phyloP scores from a whole-genome alignment of 2,329 filamentous ascomycete species.

The Microdochium paspali region DNA sequence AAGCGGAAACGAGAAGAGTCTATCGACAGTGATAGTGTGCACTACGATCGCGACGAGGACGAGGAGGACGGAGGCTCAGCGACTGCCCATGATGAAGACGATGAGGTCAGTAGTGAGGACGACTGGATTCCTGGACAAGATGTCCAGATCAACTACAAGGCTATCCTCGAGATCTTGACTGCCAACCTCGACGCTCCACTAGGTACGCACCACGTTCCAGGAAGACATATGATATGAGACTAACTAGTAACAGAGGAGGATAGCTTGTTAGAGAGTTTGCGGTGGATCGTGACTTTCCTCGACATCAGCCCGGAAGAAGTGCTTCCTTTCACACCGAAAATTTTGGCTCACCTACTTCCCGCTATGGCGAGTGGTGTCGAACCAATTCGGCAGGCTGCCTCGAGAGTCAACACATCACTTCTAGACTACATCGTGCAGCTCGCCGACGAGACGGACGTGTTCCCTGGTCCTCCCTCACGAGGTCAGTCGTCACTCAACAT shows the following conservation, averaged over 20 bases:
- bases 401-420: constrained; percentile 79
- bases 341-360: constrained; percentile 84
- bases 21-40: constrained; percentile 55
- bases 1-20: constrained; percentile 63
- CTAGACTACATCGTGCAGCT: constrained; percentile 93
- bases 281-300: constrained; percentile 94
- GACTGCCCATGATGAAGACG: constrained; percentile 42
- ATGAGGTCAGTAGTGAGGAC: constrained; percentile 61
- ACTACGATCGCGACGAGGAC: constrained; percentile 48
- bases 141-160: constrained; percentile 85
- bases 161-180: constrained; percentile 85
- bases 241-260: constrained; percentile 62
- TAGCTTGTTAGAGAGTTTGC: constrained; percentile 78
- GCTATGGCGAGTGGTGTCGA: constrained; percentile 91
- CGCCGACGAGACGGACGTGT: constrained; percentile 55
- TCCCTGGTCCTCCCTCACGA: constrained; percentile 26
- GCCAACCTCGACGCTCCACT: constrained; percentile 76
- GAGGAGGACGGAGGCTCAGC: constrained; percentile 47
- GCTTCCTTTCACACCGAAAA: constrained; percentile 83
- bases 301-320: constrained; percentile 98
- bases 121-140: constrained; percentile 98
- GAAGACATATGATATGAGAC: constrained; percentile 2
- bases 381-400: constrained; percentile 78
- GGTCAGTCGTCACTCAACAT: constrained; percentile 27
- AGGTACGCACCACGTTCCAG: constrained; percentile 37